These are phyloP conservation scores for Diaporthe destruens DNA, from an alignment of 2,329 filamentous ascomycete genomes.

Conservation along the genomic window DNA sequence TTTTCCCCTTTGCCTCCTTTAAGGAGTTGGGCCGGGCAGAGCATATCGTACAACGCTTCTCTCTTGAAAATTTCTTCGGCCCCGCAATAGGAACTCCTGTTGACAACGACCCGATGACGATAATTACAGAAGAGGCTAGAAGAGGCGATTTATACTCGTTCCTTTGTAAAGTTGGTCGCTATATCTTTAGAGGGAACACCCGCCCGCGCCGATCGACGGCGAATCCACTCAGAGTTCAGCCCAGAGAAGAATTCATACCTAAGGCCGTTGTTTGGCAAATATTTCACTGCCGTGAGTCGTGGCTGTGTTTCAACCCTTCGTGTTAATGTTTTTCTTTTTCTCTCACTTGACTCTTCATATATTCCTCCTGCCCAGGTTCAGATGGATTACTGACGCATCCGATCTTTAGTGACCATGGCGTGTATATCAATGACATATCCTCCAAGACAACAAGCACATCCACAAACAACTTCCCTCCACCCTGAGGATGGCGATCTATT, in stretches of 20 bases:
- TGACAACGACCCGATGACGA: neutral
- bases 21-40: conserved; percentile 14
- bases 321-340: neutral
- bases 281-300: conserved; percentile 24
- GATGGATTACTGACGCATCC: neutral
- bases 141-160: neutral
- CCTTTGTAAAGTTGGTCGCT: neutral
- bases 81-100: no score
- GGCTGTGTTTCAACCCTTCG: neutral
- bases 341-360: no score
- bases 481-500: neutral
- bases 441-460: neutral
- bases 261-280: conserved; percentile 8
- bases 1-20: no score
- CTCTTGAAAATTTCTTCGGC: neutral
- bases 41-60: conserved; percentile 25
- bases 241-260: neutral
- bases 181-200: neutral
- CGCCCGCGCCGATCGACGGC: no score
- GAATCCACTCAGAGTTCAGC: no score
- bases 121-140: neutral
- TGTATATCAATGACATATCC: conserved; percentile 14
- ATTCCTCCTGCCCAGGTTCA: neutral
- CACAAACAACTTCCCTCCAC: neutral
- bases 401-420: neutral